Evolutionary conservation across 345 rosid species (phyloP), one percentile per base, ranked within the genome.

Genomic region (Adansonia digitata): DNA sequence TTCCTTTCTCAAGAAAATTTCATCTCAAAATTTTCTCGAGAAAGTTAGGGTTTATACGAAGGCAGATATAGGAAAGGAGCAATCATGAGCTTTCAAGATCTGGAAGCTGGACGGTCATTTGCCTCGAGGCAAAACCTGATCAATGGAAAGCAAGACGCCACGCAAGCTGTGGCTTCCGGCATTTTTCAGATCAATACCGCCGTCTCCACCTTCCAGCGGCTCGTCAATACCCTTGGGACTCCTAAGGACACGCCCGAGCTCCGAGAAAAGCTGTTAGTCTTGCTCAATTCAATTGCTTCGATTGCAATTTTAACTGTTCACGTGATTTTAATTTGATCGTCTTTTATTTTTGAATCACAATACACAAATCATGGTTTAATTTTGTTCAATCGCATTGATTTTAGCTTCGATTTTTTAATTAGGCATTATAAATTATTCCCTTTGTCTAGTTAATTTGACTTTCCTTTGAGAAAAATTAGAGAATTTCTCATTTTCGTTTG

Each of bases 171-270:
- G 8, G 97, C 94, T 7, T 91, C 99, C 12, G 99, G 98, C 37
- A 88, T 95, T 20, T 95, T 95, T 86, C 98, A 90, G 88, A 95
- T 95, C 92, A 95, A 91, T 76, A 95, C 99, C 69, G 88, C 94
- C 83, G 98, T 95, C 45, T 88, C 94, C 27, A 88, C 99, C 5
- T 95, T 93, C 81, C 94, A 90, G 51, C 85, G 99, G 0, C 97
- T 93, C 75, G 98, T 93, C 43, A 95, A 95, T 75, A 90, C 97
- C 79, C 97, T 93, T 49, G 98, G 99, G 13, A 95, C 98, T 66
- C 98, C 99, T 59, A 95, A 87, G 86, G 99, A 95, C 73, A 93
- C 94, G 29, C 94, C 97, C 7, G 97, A 91, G 79, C 98, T 93
- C 74, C 98, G 99, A 14, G 97, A 93, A 69, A 95, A 95, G 86